These are phyloP conservation scores for Exophiala lecanii-corni DNA, from an alignment of 2,329 filamentous ascomycete species.

Conservation along the genomic window DNA sequence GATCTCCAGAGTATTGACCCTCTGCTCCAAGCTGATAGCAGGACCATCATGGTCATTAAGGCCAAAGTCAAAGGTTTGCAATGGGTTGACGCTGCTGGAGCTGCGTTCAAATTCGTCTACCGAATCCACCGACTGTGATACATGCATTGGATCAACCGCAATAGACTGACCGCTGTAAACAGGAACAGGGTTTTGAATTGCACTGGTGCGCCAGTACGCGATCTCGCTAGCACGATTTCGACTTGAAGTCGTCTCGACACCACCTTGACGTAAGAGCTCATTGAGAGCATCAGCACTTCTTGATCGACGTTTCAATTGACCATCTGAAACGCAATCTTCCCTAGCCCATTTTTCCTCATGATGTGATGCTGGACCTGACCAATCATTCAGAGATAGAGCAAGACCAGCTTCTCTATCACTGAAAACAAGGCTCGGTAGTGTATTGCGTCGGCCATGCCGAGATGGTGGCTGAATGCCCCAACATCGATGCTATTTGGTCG, in stretches of 20 bases:
- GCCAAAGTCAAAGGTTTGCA: slow-evolving; percentile 27
- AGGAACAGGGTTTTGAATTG: slow-evolving; percentile 28
- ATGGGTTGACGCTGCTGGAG: slow-evolving; percentile 10
- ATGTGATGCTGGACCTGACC: background rate
- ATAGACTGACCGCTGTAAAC: slow-evolving; percentile 22
- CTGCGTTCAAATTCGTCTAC: slow-evolving; percentile 9
- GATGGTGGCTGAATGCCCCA: slow-evolving; percentile 6
- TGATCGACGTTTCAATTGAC: slow-evolving; percentile 38
- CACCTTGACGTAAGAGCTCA: slow-evolving; percentile 28
- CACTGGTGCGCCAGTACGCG: slow-evolving; percentile 34
- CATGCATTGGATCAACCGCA: slow-evolving; percentile 14
- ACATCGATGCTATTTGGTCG: too few relatives aligned
- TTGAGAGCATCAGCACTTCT: slow-evolving; percentile 41
- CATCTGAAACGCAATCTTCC: slow-evolving; percentile 16
- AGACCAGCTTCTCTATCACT: slow-evolving; percentile 34
- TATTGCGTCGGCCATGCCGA: slow-evolving; percentile 34
- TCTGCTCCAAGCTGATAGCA: slow-evolving; percentile 41
- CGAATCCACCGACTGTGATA: slow-evolving; percentile 5
- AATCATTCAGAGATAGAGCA: slow-evolving; percentile 3
- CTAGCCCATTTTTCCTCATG: slow-evolving; percentile 6
- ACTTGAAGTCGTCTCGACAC: slow-evolving; percentile 37
- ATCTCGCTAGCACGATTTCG: slow-evolving; percentile 39
- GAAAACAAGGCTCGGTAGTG: slow-evolving; percentile 41
- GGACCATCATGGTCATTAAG: slow-evolving; percentile 29
- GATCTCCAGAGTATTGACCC: slow-evolving; percentile 47